Evolutionary conservation across 495 filamentous ascomycete genomes (phyloP).

Genomic region (Lepidopterella palustris): DNA sequence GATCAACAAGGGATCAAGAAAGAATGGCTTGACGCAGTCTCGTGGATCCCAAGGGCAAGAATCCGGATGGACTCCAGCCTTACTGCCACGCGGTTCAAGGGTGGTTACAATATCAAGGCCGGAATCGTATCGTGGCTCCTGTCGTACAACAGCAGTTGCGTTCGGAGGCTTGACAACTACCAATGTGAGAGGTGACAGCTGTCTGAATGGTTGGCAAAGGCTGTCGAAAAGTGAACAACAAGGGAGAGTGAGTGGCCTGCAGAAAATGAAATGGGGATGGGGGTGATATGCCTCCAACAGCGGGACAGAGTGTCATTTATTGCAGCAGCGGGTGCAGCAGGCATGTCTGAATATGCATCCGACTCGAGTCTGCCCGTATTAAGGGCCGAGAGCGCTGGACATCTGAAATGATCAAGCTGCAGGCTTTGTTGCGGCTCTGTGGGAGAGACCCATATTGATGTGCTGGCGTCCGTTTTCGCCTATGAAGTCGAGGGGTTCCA

Average conservation of each 20-base stretch:
- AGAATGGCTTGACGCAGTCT: conserved; percentile 13
- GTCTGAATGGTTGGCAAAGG: conserved; percentile 17
- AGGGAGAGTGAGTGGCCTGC: conserved; percentile 31
- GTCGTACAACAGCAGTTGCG: conserved; percentile 27
- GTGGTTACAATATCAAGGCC: conserved; percentile 21
- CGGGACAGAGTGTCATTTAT: conserved; percentile 30
- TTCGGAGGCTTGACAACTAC: conserved; percentile 30
- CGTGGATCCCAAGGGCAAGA: conserved; percentile 10
- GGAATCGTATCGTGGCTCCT: conserved; percentile 26
- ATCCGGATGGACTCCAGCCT: conserved; percentile 15
- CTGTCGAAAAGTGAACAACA: conserved; percentile 28
- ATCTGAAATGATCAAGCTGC: conserved; percentile 30
- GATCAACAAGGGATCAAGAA: conserved; percentile 8
- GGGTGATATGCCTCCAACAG: conserved; percentile 22
- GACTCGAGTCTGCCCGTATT: conserved; percentile 20
- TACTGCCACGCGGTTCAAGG: conserved; percentile 24
- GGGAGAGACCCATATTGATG: conserved; percentile 56
- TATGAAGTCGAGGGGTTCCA: conserved; percentile 41
- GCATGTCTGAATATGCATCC: conserved; percentile 30
- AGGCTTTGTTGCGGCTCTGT: conserved; percentile 35
- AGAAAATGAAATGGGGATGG: conserved; percentile 28
- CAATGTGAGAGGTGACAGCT: conserved; percentile 30
- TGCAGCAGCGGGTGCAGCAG: conserved; percentile 27
- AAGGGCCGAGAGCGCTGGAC: conserved; percentile 25
- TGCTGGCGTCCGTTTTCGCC: conserved; percentile 84